Evolutionary conservation across 495 filamentous ascomycete genomes (phyloP).

Genomic region (Penicillium goetzii): DNA sequence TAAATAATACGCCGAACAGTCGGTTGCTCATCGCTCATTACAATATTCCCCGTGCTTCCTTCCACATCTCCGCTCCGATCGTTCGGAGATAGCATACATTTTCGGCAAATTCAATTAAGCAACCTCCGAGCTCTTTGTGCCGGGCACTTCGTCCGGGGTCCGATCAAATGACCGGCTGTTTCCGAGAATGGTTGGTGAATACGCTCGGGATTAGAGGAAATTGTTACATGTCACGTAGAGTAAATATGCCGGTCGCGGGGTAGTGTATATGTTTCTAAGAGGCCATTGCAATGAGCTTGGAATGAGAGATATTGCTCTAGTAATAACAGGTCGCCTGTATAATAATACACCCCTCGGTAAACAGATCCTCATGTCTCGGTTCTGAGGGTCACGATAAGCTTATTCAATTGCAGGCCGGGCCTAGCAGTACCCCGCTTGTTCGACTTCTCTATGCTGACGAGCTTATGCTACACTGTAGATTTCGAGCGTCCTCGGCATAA

Average conservation of each 20-base stretch:
- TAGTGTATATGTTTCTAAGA: neutral
- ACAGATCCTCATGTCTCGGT: neutral
- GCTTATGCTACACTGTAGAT: neutral
- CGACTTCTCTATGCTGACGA: neutral
- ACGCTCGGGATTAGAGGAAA: neutral
- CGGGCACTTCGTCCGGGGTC: slow-evolving; percentile 1
- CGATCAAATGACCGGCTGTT: slow-evolving; percentile 12
- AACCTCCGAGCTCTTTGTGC: neutral
- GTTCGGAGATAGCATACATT: neutral
- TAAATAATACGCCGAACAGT: neutral
- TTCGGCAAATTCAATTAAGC: slow-evolving; percentile 9
- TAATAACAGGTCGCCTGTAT: neutral
- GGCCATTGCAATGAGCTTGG: neutral
- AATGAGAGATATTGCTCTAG: neutral
- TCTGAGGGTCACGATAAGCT: neutral
- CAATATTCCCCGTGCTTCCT: neutral
- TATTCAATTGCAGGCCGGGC: neutral
- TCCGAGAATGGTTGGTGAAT: neutral
- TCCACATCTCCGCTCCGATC: neutral
- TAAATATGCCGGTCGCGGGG: neutral
- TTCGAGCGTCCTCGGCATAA: too few species aligned
- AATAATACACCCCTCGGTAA: neutral
- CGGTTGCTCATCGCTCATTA: neutral
- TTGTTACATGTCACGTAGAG: neutral
- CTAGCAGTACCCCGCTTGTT: neutral